These are phyloP conservation scores for Trapa bicornis DNA, from an alignment of 345 rosid genomes.

Conservation along the genomic window DNA sequence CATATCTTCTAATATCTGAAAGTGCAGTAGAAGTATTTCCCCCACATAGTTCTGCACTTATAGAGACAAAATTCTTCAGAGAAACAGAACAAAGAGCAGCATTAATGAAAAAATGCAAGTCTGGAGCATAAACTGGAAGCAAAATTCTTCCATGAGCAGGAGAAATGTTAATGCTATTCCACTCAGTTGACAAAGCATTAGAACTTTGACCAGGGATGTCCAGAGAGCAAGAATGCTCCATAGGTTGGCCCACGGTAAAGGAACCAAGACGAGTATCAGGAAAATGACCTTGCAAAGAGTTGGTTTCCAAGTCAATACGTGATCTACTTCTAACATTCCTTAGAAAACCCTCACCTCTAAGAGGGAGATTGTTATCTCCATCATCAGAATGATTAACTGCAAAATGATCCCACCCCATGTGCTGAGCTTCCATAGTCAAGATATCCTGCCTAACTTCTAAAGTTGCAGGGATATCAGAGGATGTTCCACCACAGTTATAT, in stretches of 20 bases:
- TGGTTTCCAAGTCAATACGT: slow-evolving; percentile 47
- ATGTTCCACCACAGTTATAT: slow-evolving; percentile 42
- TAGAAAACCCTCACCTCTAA: slow-evolving; percentile 53
- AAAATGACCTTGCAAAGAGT: slow-evolving; percentile 30
- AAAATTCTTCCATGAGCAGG: slow-evolving; percentile 41
- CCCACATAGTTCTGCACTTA: slow-evolving; percentile 42
- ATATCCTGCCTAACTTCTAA: slow-evolving; percentile 44
- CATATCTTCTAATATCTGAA: slow-evolving; percentile 34
- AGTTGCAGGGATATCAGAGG: slow-evolving; percentile 44
- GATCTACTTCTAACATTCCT: slow-evolving; percentile 79
- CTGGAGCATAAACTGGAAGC: slow-evolving; percentile 25
- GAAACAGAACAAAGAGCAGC: not conserved
- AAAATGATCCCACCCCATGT: slow-evolving; percentile 34
- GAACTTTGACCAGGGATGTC: slow-evolving; percentile 38
- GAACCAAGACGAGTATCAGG: slow-evolving; percentile 29
- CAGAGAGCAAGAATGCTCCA: slow-evolving; percentile 30
- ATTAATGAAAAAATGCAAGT: not conserved
- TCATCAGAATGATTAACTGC: slow-evolving; percentile 25
- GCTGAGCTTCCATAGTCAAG: slow-evolving; percentile 35
- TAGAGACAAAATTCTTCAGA: not conserved
- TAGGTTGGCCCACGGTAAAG: slow-evolving; percentile 24
- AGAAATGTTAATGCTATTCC: slow-evolving; percentile 41
- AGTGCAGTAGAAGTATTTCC: slow-evolving; percentile 30
- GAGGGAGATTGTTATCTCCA: slow-evolving; percentile 34
- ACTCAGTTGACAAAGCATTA: slow-evolving; percentile 30